phyloP scores from a whole-genome alignment of 73 alveolate genomes.

The Tetrahymena malaccensis region DNA sequence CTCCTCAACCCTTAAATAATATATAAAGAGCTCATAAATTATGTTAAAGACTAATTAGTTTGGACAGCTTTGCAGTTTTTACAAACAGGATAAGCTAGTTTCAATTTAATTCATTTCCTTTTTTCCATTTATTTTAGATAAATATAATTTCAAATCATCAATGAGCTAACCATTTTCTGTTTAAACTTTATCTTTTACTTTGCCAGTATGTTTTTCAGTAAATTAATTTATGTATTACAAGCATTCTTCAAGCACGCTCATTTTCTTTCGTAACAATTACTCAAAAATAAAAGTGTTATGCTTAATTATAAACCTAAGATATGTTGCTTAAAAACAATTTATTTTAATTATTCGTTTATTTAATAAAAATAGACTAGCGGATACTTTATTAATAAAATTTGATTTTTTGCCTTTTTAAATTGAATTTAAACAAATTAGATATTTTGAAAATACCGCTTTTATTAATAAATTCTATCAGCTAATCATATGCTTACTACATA shows the following conservation, averaged over 20 bases:
- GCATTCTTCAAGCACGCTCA: background rate
- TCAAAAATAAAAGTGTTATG: background rate
- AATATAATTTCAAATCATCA: background rate
- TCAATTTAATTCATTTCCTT: background rate
- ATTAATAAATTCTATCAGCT: background rate
- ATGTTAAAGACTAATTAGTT: background rate
- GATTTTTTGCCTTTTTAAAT: background rate
- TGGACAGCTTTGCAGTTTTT: background rate
- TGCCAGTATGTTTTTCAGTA: background rate
- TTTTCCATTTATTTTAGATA: background rate
- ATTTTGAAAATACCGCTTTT: background rate
- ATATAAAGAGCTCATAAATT: background rate
- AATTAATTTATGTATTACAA: background rate
- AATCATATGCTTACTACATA: background rate
- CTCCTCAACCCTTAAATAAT: background rate
- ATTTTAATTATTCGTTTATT: background rate
- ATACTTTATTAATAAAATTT: background rate
- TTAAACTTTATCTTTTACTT: background rate
- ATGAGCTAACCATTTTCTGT: background rate
- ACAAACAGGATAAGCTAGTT: background rate
- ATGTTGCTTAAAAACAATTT: background rate
- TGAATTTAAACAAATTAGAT: background rate
- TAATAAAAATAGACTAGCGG: background rate
- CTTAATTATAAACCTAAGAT: background rate
- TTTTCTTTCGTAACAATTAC: background rate